phyloP scores from a whole-genome alignment of 495 filamentous ascomycete species.

The Hypoxylon trugodes region DNA sequence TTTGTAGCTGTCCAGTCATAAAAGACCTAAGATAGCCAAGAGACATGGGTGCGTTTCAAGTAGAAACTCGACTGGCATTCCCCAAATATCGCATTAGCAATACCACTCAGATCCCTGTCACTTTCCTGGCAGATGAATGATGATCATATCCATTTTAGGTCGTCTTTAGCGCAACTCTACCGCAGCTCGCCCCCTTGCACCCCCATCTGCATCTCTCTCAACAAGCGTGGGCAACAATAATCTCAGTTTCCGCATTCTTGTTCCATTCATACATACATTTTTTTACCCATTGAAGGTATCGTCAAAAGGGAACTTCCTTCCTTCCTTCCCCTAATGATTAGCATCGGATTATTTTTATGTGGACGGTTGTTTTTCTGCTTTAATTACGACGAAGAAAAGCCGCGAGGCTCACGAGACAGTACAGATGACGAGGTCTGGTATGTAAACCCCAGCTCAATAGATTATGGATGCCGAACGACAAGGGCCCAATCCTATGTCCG shows the following conservation, averaged over 20 bases:
- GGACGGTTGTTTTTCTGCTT: conserved; percentile 29
- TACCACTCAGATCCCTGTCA: conserved; percentile 33
- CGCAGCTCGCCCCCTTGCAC: conserved; percentile 33
- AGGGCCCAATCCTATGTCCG: conserved; percentile 19
- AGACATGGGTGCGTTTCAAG: conserved; percentile 43
- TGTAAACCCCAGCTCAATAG: background rate
- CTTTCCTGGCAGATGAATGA: conserved; percentile 29
- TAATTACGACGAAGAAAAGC: conserved; percentile 55
- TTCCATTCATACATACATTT: conserved; percentile 21
- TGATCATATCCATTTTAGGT: conserved; percentile 32
- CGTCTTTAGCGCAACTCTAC: conserved; percentile 39
- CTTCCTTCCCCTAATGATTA: background rate
- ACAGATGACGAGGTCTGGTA: no score
- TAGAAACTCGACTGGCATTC: conserved; percentile 42
- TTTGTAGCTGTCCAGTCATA: conserved; percentile 30
- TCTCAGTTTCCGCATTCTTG: background rate
- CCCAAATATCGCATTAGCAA: conserved; percentile 40
- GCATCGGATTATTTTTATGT: conserved; percentile 15
- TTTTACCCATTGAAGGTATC: conserved; percentile 23
- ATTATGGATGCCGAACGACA: conserved; percentile 8
- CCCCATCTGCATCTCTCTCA: conserved; percentile 30
- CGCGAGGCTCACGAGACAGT: conserved; percentile 34
- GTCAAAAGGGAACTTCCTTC: conserved; percentile 7
- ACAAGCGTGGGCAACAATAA: conserved; percentile 13
- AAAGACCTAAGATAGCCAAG: conserved; percentile 32